Evolutionary conservation across 805 yeast genomes (phyloP), one percentile per base, ranked within the genome.

Genomic region (Spathaspora passalidarum): DNA sequence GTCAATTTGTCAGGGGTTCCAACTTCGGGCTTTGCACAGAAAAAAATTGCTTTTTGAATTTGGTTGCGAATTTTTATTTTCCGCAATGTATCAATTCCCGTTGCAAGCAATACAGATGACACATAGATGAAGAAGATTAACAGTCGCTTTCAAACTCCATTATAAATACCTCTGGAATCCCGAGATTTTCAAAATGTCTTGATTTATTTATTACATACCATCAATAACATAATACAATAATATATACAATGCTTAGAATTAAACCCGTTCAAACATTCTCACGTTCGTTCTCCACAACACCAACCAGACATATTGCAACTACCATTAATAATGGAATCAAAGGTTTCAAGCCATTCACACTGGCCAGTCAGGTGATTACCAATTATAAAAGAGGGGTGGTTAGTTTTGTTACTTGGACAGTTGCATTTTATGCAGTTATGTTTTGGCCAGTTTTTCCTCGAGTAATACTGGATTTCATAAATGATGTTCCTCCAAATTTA

Each of bases 231-330:
- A 29, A 7, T 5, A 25, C 9, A 25, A n/a, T n/a, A 25, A 25
- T 34, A 19, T 17, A 10, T 11, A 36, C 21, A 36, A 41, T 41
- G 44, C n/a, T 41, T 23, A 41, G 39, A 41, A 22, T 41, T 18
- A 32, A 14, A 14, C 44, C 44, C n/a, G 44, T 34, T 13, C 32
- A 26, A 23, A 22, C 14, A 9, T 32, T 41, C 14, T 16, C 44
- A 2, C 44, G 44, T 8, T 21, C 38, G 7, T 41, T 41, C n/a
- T 41, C 44, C 9, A n/a, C 39, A 8, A 34, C 44, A 14, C 42
- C 38, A 18, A 32, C 6, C 10, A 32, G 44, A 29, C 32, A 32
- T 5, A 26, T 29, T n/a, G 23, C 42, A 5, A 23, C 23, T 13
- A 22, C 19, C 13, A 34, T 41, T 4, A 17, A 26, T 25, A 29